Percentiles rank a stretch among this genome's conserved stretches.
Evolutionary conservation across 2,329 filamentous ascomycete species (phyloP).

Genomic region (Trichoderma sp.): DNA sequence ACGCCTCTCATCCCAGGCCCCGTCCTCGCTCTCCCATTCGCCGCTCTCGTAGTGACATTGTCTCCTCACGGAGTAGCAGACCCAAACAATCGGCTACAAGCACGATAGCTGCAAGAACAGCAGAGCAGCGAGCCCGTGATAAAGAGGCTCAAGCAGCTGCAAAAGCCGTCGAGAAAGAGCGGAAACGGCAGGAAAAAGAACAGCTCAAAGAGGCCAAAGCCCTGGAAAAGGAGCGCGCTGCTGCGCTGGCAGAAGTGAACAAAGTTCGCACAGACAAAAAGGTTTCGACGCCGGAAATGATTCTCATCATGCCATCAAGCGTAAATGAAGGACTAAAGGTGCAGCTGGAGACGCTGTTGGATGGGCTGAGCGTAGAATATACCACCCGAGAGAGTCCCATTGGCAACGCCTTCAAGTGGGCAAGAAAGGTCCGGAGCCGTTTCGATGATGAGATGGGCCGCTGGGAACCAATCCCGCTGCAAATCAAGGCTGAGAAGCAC

Average conservation of each 20-base stretch:
- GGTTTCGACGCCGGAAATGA: constrained; percentile 71
- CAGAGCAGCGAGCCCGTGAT: constrained; percentile 40
- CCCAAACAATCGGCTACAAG: constrained; percentile 22
- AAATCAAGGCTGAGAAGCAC: constrained; percentile 56
- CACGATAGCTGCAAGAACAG: constrained; percentile 30
- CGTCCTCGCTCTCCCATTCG: constrained; percentile 27
- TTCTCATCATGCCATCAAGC: constrained; percentile 63
- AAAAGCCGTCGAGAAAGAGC: constrained; percentile 54
- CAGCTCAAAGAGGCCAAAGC: constrained; percentile 60
- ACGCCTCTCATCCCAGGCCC: constrained; percentile 32
- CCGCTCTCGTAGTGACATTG: constrained; percentile 34
- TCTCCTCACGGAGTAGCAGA: constrained; percentile 25
- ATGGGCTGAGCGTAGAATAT: constrained; percentile 48
- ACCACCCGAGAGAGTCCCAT: constrained; percentile 45
- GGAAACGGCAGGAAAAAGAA: constrained; percentile 56
- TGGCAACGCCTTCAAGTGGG: constrained; percentile 62
- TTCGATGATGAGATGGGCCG: constrained; percentile 60
- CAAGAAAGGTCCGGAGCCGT: constrained; percentile 61
- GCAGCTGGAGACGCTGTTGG: constrained; percentile 51
- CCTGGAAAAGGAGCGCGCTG: constrained; percentile 60
- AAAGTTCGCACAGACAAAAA: constrained; percentile 72
- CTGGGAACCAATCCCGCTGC: constrained; percentile 62
- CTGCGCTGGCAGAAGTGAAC: constrained; percentile 70
- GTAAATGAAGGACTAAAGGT: constrained; percentile 48
- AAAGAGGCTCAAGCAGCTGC: constrained; percentile 47